Evolutionary conservation across 2,329 filamentous ascomycete species (phyloP).

Genomic region (Monilinia polystroma): DNA sequence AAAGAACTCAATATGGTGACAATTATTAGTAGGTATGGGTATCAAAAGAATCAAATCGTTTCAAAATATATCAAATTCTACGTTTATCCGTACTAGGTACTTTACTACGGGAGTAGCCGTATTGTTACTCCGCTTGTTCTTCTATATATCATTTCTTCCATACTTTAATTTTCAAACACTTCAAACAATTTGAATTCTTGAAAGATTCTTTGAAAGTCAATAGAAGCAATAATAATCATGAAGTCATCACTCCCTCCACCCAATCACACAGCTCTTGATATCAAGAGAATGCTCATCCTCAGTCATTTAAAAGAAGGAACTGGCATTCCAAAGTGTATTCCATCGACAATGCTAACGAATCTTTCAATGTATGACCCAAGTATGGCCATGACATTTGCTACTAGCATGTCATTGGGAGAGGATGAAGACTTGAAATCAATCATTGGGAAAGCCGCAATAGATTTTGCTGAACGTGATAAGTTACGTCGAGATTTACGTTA

Average conservation of each 20-base stretch:
- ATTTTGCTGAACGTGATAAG: background rate
- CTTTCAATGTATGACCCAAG: constrained; percentile 4
- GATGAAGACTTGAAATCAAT: background rate
- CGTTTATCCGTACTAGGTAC: background rate
- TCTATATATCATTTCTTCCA: background rate
- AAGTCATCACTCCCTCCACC: background rate
- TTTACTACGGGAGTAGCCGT: background rate
- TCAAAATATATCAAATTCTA: background rate
- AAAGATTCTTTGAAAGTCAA: background rate
- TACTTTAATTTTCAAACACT: background rate
- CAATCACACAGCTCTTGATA: background rate
- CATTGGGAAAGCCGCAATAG: background rate
- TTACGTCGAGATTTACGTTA: background rate
- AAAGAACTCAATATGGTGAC: background rate
- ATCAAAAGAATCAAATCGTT: background rate
- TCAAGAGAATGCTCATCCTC: constrained; percentile 2
- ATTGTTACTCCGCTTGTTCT: background rate
- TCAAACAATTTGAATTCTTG: background rate
- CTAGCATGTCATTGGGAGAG: constrained; percentile 5
- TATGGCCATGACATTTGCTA: background rate
- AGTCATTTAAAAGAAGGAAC: background rate
- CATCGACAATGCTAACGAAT: background rate
- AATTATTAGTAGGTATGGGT: background rate
- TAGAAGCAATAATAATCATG: constrained; percentile 1
- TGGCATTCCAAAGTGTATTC: background rate